These are phyloP conservation scores for Huiozyma sinensis DNA, from an alignment of 805 yeast species.

Conservation along the genomic window DNA sequence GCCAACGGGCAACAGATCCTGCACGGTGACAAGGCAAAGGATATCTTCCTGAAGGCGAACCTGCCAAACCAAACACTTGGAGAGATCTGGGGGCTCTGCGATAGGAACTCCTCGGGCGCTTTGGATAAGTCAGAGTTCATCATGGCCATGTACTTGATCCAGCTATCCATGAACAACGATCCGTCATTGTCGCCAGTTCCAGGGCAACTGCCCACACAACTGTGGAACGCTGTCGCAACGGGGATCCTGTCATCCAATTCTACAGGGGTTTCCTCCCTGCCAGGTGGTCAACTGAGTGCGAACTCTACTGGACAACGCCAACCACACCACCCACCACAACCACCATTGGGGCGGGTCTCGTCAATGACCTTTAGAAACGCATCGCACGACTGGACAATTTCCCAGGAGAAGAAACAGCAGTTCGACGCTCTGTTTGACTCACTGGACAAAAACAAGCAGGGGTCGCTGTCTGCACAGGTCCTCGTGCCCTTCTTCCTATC, in stretches of 20 bases:
- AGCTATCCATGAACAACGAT: constrained; percentile 38
- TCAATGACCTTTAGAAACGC: constrained; percentile 29
- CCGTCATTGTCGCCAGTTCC: background rate
- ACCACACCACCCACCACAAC: constrained; percentile 9
- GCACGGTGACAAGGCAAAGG: constrained; percentile 72
- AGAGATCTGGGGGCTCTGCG: constrained; percentile 83
- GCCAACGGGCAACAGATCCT: constrained; percentile 39
- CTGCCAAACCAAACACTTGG: constrained; percentile 70
- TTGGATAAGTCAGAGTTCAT: constrained; percentile 68
- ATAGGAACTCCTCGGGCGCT: constrained; percentile 61
- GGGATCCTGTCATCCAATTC: constrained; percentile 7
- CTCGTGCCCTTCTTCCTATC: constrained; percentile 85
- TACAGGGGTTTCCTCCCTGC: constrained; percentile 2
- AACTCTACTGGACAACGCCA: constrained; percentile 25
- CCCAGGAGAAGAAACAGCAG: constrained; percentile 60
- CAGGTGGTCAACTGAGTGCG: constrained; percentile 15
- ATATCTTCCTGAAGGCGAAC: constrained; percentile 80
- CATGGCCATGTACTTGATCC: constrained; percentile 92
- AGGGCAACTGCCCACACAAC: constrained; percentile 30
- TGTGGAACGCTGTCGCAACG: constrained; percentile 30
- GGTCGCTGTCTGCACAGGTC: constrained; percentile 60
- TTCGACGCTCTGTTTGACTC: constrained; percentile 72
- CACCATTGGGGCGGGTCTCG: constrained; percentile 25
- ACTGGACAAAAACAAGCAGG: constrained; percentile 55
- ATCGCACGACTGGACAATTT: constrained; percentile 53